These are phyloP conservation scores for Aegilops longissima DNA, from an alignment of 176 grass and related monocot genomes.

Conservation along the genomic window DNA sequence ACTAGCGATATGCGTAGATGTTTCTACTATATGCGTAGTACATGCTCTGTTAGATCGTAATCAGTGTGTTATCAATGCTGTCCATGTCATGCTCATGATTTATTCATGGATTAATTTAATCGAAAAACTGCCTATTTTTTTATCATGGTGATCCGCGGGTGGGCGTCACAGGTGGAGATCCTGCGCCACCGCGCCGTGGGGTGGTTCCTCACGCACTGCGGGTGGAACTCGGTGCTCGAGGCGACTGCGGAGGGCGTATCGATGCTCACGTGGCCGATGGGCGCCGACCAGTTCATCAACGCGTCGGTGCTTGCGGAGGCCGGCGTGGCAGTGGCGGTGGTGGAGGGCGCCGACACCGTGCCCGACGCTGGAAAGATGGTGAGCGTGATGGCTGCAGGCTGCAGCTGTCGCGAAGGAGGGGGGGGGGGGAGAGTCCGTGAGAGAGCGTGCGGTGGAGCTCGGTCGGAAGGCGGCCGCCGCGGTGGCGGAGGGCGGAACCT, in stretches of 20 bases:
- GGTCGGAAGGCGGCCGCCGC: slow-evolving; percentile 14
- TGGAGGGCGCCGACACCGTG: slow-evolving; percentile 29
- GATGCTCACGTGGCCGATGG: slow-evolving; percentile 60
- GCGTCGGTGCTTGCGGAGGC: slow-evolving; percentile 41
- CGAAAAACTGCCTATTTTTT: too few relatives aligned
- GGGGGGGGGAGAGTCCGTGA: background rate
- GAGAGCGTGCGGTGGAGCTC: slow-evolving; percentile 32
- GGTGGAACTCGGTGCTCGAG: too few relatives aligned
- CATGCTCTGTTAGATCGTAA: too few relatives aligned
- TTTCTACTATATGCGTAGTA: too few relatives aligned
- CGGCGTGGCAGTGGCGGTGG: slow-evolving; percentile 36
- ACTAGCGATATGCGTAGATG: too few relatives aligned
- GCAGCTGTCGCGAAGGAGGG: slow-evolving; percentile 8
- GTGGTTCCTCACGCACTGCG: slow-evolving; percentile 46
- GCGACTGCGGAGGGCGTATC: slow-evolving; percentile 39
- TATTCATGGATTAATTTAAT: too few relatives aligned
- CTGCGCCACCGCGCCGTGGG: slow-evolving; percentile 50
- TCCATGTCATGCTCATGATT: too few relatives aligned
- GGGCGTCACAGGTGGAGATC: slow-evolving; percentile 74
- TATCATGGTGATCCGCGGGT: slow-evolving; percentile 47
- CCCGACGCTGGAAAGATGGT: slow-evolving; percentile 36
- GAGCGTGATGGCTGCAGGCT: background rate
- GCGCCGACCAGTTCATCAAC: slow-evolving; percentile 58
- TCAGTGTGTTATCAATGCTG: too few relatives aligned
- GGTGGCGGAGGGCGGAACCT: slow-evolving; percentile 43